phyloP scores from a whole-genome alignment of 2,329 filamentous ascomycete species.

The Cercospora citrullina region DNA sequence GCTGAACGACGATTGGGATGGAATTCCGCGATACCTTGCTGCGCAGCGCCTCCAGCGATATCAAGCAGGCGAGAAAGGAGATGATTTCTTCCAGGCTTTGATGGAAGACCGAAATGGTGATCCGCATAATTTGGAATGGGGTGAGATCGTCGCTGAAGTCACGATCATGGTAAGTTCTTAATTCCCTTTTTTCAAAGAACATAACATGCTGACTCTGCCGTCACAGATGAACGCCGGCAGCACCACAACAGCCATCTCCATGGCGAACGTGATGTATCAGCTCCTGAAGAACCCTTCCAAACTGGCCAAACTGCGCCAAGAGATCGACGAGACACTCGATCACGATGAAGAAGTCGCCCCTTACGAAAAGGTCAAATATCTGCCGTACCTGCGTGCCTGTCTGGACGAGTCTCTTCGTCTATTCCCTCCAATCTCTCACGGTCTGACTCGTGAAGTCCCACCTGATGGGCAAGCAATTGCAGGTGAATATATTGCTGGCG shows the following conservation, averaged over 20 bases:
- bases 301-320: constrained; percentile 40
- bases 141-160: constrained; percentile 60
- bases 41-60: constrained; percentile 49
- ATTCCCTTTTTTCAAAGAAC: neutral
- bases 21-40: constrained; percentile 51
- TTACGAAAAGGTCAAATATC: constrained; percentile 24
- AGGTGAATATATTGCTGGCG: constrained; percentile 20
- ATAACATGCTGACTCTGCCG: too few species aligned
- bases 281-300: constrained; percentile 32
- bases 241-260: constrained; percentile 45
- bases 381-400: constrained; percentile 29
- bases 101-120: constrained; percentile 54
- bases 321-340: constrained; percentile 41
- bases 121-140: constrained; percentile 54
- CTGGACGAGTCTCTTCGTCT: constrained; percentile 25
- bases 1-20: constrained; percentile 46
- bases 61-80: constrained; percentile 55
- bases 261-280: constrained; percentile 45
- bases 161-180: constrained; percentile 45
- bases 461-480: constrained; percentile 24
- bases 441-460: constrained; percentile 23
- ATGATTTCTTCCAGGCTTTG: constrained; percentile 60
- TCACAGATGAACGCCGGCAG: constrained; percentile 47
- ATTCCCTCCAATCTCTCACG: constrained; percentile 23
- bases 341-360: constrained; percentile 48